Evolutionary conservation across 1,284 basidiomycete species (phyloP).

Genomic region (Apiotrichum laibachii): DNA sequence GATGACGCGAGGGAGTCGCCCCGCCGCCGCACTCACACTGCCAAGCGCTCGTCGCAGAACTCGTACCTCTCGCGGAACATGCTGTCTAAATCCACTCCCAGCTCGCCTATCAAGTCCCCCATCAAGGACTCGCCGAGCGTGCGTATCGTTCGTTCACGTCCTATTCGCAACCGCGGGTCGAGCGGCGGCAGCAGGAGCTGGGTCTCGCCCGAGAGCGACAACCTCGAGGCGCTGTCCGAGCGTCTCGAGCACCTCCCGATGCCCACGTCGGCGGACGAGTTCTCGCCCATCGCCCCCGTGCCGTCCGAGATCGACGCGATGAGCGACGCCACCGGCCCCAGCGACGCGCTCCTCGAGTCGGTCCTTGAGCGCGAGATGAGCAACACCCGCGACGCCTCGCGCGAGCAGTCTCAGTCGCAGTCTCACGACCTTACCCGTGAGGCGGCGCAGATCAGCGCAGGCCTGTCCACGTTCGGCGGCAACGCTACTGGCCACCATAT

Average conservation of each 20-base stretch:
- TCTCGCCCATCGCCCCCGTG: constrained; percentile 5
- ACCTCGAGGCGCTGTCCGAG: neutral
- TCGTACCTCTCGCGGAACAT: constrained; percentile 13
- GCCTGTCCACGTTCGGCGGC: no score
- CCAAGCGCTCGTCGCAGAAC: constrained; percentile 23
- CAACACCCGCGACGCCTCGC: neutral
- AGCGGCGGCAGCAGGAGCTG: neutral
- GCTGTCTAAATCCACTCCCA: constrained; percentile 1
- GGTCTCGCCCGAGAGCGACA: constrained; percentile 1
- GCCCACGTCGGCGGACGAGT: constrained; percentile 1
- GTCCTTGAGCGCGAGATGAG: neutral
- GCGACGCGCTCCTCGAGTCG: neutral
- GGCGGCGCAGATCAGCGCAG: no score
- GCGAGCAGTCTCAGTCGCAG: neutral
- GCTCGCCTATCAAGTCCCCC: constrained; percentile 9
- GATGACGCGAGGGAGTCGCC: neutral
- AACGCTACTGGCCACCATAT: neutral
- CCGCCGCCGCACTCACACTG: constrained; percentile 12
- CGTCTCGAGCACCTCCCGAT: neutral
- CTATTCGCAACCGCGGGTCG: constrained; percentile 7
- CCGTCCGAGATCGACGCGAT: constrained; percentile 9
- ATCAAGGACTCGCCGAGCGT: constrained; percentile 6
- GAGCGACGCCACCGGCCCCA: neutral
- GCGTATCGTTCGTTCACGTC: constrained; percentile 16
- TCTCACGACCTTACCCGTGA: neutral